Percentiles rank a stretch among this genome's conserved stretches.
These are phyloP conservation scores for Penicillium glabrum DNA, from an alignment of 2,329 filamentous ascomycete genomes.

Conservation along the genomic window DNA sequence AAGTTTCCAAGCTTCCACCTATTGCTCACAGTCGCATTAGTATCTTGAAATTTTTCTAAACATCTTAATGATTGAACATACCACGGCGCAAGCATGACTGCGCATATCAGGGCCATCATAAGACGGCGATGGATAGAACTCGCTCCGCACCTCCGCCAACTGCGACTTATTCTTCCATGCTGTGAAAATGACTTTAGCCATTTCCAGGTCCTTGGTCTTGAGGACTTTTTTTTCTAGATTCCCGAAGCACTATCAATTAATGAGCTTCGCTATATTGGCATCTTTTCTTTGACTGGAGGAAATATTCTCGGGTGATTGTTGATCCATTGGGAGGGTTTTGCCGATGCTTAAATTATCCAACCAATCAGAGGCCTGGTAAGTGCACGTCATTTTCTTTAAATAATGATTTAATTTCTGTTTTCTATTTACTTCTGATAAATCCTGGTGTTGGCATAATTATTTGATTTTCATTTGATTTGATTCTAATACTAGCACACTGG, in stretches of 20 bases:
- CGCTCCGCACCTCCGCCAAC: conserved; percentile 36
- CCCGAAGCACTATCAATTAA: not conserved
- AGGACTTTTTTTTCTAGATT: not conserved
- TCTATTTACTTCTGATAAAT: not conserved
- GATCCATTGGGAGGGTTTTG: conserved; percentile 18
- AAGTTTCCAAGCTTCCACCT: conserved; percentile 48
- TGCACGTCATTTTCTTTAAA: not conserved
- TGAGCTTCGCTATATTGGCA: not conserved
- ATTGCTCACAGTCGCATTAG: not conserved
- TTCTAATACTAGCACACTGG: not conserved
- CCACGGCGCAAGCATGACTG: conserved; percentile 39
- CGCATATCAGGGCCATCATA: conserved; percentile 39
- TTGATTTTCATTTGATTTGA: not conserved
- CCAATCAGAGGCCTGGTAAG: conserved; percentile 9
- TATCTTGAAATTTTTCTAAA: not conserved
- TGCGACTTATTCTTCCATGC: conserved; percentile 42
- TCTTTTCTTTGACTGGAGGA: not conserved
- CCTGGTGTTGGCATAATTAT: not conserved
- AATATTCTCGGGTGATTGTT: conserved; percentile 22
- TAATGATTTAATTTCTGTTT: not conserved
- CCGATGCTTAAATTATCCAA: conserved; percentile 5
- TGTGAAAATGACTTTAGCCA: conserved; percentile 44
- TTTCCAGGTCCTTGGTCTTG: conserved; percentile 11
- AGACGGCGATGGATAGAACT: conserved; percentile 39
- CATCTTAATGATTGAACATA: conserved; percentile 22